Evolutionary conservation across 2,329 filamentous ascomycete genomes (phyloP), one percentile per base, ranked within the genome.

Genomic region (Aspergillus ruber): DNA sequence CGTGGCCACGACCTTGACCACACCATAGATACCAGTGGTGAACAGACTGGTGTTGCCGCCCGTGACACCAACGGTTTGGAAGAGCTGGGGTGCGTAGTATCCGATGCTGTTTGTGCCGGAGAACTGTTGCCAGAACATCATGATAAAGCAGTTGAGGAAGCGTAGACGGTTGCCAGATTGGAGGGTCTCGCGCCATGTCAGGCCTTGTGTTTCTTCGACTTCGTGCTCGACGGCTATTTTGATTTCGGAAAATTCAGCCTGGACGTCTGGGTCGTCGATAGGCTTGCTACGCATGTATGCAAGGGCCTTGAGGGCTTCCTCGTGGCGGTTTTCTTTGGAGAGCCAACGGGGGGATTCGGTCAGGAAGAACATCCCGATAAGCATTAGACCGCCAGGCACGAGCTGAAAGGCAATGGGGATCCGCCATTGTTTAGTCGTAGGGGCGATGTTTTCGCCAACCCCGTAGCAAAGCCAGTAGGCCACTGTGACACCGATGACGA

Each of bases 391-490:
- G 13, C 75, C 76, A 0, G 76, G 76, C 1, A 79, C 65, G 46
- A 78, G 73, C 57, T 80, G 76, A 8, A 79, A 63, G 1, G 71
- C 74, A 18, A 79, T 75, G 0, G 76, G 76, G 3, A 78, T 64
- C 6, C 75, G 70, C 76, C 76, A 80, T 59, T 79, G 77, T n/a
- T 66, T 68, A 2, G 73, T 69, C 33, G 68, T 67, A 3, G 67
- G 60, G 9, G 59, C 66, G 45, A 78, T 70, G 43, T 72, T 68
- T 21, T 71, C 61, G 17, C 68, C 60, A 41, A 77, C 74, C 32
- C 75, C 75, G 51, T 77, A 79, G 58, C 78, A 75, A 46, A 78
- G 69, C 63, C 76, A 78, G 63, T 77, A 78, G 32, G 71, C 70
- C 15, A 77, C 60, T 44, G 73, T 76, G 18, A 75, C 76, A 44